phyloP scores from a whole-genome alignment of 192 early-diverging fungal species.

The Umbelopsis ramanniana region DNA sequence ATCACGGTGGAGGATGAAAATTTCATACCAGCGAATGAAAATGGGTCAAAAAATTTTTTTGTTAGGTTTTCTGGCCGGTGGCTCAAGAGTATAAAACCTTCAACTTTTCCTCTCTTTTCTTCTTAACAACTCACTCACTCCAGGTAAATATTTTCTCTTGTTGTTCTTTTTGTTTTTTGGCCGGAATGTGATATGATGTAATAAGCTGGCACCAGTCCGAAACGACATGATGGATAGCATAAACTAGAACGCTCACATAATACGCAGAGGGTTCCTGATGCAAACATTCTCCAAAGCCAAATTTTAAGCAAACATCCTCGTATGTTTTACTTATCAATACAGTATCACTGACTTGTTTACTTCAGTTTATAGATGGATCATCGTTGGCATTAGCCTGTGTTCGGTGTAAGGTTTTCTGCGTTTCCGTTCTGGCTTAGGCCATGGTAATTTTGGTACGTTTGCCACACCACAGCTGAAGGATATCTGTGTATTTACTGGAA shows the following conservation, averaged over 20 bases:
- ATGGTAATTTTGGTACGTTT: too few relatives aligned
- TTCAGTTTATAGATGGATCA: constrained; percentile 5
- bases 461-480: too few relatives aligned
- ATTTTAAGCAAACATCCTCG: background rate
- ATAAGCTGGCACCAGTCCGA: constrained; percentile 38
- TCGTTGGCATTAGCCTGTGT: background rate
- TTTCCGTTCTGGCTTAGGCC: too few relatives aligned
- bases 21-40: background rate
- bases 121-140: background rate
- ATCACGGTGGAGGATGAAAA: background rate
- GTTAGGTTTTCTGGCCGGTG: background rate
- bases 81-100: background rate
- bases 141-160: background rate
- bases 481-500: too few relatives aligned
- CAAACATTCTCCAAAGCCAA: too few relatives aligned
- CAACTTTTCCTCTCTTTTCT: background rate
- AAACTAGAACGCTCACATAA: constrained; percentile 23
- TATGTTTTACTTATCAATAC: background rate
- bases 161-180: background rate
- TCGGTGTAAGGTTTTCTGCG: background rate
- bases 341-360: background rate
- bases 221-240: constrained; percentile 29
- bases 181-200: constrained; percentile 21
- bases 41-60: constrained; percentile 1
- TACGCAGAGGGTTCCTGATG: constrained; percentile 30